These are phyloP conservation scores for Colletotrichum sp. DNA, from an alignment of 2,329 filamentous ascomycete species.

Conservation along the genomic window DNA sequence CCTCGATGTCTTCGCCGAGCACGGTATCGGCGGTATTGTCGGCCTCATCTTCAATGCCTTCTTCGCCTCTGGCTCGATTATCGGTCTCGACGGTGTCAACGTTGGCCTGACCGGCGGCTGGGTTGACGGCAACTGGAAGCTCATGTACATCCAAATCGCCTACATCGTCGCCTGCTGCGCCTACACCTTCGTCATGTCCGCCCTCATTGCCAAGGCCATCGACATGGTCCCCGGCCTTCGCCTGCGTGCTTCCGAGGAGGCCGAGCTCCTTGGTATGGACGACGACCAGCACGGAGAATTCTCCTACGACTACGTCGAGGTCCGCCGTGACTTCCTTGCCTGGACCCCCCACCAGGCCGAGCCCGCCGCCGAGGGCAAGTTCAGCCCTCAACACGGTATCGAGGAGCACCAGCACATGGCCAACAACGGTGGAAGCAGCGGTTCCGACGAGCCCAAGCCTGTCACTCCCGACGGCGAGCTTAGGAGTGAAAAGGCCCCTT, in stretches of 20 bases:
- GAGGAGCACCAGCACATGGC: slow-evolving; percentile 61
- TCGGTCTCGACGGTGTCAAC: slow-evolving; percentile 80
- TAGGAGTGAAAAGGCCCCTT: slow-evolving; percentile 19
- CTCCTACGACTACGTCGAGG: slow-evolving; percentile 89
- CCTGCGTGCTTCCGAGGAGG: slow-evolving; percentile 80
- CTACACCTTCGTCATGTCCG: slow-evolving; percentile 77
- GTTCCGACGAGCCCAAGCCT: slow-evolving; percentile 16
- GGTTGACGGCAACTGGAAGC: slow-evolving; percentile 75
- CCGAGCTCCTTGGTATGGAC: slow-evolving; percentile 86
- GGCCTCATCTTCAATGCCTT: slow-evolving; percentile 76
- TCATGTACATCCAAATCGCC: slow-evolving; percentile 81
- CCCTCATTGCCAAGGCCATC: slow-evolving; percentile 75
- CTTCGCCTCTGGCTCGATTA: slow-evolving; percentile 73
- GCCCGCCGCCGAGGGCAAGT: slow-evolving; percentile 60
- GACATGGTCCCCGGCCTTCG: slow-evolving; percentile 79
- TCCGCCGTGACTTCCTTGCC: slow-evolving; percentile 84
- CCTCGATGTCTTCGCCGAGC: slow-evolving; percentile 75
- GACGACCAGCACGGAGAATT: slow-evolving; percentile 91
- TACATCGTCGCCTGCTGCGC: slow-evolving; percentile 71
- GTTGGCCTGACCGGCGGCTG: slow-evolving; percentile 71
- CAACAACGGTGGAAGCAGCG: slow-evolving; percentile 19
- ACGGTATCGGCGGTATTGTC: slow-evolving; percentile 72
- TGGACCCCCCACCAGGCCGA: slow-evolving; percentile 80
- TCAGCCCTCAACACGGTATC: slow-evolving; percentile 75
- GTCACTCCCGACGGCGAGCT: slow-evolving; percentile 7